phyloP scores from a whole-genome alignment of 371 early-diverging fungal genomes.

The Choanephora cucurbitarum region DNA sequence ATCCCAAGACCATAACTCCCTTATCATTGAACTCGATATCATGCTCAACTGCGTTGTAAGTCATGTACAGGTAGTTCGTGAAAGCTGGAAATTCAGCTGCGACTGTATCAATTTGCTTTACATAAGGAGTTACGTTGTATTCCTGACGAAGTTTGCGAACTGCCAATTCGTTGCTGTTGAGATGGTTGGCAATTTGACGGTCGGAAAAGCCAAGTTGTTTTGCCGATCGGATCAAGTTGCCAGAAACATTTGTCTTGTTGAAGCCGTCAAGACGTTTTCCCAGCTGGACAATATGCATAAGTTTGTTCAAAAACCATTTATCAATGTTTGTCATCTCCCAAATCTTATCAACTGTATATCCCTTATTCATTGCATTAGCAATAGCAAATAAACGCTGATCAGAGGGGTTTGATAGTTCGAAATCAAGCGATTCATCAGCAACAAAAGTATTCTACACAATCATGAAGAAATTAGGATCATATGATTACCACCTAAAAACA shows the following conservation, averaged over 20 bases:
- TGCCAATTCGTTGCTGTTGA: conserved; percentile 86
- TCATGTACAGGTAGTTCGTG: conserved; percentile 96
- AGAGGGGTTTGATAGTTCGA: conserved; percentile 82
- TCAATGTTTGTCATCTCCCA: conserved; percentile 90
- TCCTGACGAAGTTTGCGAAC: conserved; percentile 82
- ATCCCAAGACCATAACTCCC: conserved; percentile 93
- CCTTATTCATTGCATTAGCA: conserved; percentile 83
- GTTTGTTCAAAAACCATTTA: conserved; percentile 94
- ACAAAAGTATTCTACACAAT: conserved; percentile 56
- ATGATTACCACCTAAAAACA: neutral
- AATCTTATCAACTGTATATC: conserved; percentile 85
- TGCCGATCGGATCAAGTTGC: conserved; percentile 64
- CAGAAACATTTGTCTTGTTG: conserved; percentile 57
- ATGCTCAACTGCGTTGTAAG: conserved; percentile 90
- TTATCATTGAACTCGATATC: conserved; percentile 86
- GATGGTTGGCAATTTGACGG: conserved; percentile 73
- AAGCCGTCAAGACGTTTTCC: conserved; percentile 50
- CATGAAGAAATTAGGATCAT: conserved; percentile 4
- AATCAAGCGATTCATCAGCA: conserved; percentile 65
- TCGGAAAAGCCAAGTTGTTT: conserved; percentile 96
- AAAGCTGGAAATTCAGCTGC: conserved; percentile 96
- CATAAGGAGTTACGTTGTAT: conserved; percentile 82
- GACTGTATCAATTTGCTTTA: conserved; percentile 97
- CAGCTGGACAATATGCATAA: conserved; percentile 67
- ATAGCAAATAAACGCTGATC: conserved; percentile 92